Evolutionary conservation across 257 asterid genomes (phyloP).

Genomic region (Thymus mandschuricus): DNA sequence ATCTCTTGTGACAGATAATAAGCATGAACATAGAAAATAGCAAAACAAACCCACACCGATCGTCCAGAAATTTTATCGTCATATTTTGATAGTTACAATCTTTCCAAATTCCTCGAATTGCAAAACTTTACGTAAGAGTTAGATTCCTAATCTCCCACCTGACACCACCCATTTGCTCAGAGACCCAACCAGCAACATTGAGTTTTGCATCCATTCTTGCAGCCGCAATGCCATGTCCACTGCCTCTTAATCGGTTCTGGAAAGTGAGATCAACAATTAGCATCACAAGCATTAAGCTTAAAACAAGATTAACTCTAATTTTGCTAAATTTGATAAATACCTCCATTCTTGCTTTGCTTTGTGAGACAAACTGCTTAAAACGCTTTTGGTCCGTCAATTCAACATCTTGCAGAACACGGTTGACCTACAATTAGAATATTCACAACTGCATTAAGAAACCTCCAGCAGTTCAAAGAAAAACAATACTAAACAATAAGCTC

Average conservation of each 20-base stretch:
- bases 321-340: slow-evolving; percentile 42
- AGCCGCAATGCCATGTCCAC: slow-evolving; percentile 97
- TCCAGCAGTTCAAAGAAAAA: slow-evolving; percentile 16
- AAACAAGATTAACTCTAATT: slow-evolving; percentile 9
- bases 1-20: background rate
- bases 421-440: slow-evolving; percentile 58
- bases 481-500: background rate
- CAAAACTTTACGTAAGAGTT: slow-evolving; percentile 22
- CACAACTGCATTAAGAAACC: slow-evolving; percentile 27
- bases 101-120: slow-evolving; percentile 19
- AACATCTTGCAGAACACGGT: slow-evolving; percentile 89
- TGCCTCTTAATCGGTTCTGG: slow-evolving; percentile 96
- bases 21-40: slow-evolving; percentile 11
- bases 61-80: background rate
- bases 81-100: slow-evolving; percentile 15
- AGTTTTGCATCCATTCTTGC: slow-evolving; percentile 98
- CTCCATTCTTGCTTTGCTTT: slow-evolving; percentile 99
- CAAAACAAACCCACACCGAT: slow-evolving; percentile 16
- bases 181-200: slow-evolving; percentile 92
- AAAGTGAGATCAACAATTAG: slow-evolving; percentile 46
- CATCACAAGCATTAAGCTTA: slow-evolving; percentile 25
- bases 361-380: slow-evolving; percentile 96
- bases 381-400: slow-evolving; percentile 92
- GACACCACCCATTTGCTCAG: slow-evolving; percentile 98
- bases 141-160: slow-evolving; percentile 52